Percentiles rank a stretch among this genome's conserved stretches.
Evolutionary conservation across 371 early-diverging fungal species (phyloP).

Genomic region (Parasitella parasitica): DNA sequence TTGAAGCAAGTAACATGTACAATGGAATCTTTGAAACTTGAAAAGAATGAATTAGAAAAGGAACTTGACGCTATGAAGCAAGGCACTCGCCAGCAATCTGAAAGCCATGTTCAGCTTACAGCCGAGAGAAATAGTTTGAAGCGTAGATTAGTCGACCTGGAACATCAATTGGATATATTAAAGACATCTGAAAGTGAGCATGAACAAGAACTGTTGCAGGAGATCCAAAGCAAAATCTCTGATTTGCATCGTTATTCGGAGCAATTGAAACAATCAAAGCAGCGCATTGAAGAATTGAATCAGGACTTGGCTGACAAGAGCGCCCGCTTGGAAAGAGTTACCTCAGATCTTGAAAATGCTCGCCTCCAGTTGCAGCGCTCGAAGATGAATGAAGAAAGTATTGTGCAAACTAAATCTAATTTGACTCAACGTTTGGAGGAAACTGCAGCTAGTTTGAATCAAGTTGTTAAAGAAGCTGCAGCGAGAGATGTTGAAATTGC

Average conservation of each 20-base stretch:
- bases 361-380: background rate
- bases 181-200: background rate
- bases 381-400: background rate
- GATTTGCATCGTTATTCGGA: background rate
- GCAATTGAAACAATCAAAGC: background rate
- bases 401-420: background rate
- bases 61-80: background rate
- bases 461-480: constrained; percentile 4
- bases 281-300: background rate
- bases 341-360: background rate
- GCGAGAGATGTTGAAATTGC: constrained; percentile 11
- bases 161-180: background rate
- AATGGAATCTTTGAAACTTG: too few relatives aligned
- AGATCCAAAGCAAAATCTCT: background rate
- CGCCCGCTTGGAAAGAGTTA: background rate
- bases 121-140: background rate
- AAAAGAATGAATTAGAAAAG: background rate
- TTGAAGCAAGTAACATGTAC: too few relatives aligned
- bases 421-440: constrained; percentile 4
- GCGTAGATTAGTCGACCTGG: background rate
- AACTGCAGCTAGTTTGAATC: background rate
- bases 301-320: background rate
- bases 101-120: background rate
- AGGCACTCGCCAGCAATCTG: background rate
- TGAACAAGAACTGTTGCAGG: background rate